phyloP scores from a whole-genome alignment of 345 rosid genomes.

The Arabis alpina region DNA sequence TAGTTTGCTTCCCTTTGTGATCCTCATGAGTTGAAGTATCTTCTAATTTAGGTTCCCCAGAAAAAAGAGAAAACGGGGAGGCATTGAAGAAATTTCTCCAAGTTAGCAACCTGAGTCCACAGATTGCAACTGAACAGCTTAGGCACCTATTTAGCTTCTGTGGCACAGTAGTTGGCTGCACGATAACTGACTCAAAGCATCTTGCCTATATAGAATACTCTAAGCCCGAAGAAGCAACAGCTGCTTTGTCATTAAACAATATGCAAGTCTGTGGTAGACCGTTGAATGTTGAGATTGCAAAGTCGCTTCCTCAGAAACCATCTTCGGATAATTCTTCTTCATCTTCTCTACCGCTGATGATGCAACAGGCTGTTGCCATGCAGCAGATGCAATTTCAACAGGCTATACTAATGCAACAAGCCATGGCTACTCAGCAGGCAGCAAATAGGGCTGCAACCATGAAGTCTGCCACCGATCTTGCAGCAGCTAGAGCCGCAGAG shows the following conservation, averaged over 20 bases:
- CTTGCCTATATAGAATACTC: slow-evolving; percentile 89
- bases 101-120: slow-evolving; percentile 97
- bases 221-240: slow-evolving; percentile 88
- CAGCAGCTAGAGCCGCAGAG: slow-evolving; percentile 98
- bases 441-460: slow-evolving; percentile 91
- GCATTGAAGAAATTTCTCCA: slow-evolving; percentile 80
- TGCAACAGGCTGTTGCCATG: slow-evolving; percentile 99
- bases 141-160: slow-evolving; percentile 90
- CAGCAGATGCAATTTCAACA: slow-evolving; percentile 99
- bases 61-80: slow-evolving; percentile 61
- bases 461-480: slow-evolving; percentile 98
- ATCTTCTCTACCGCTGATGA: slow-evolving; percentile 92
- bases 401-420: slow-evolving; percentile 96
- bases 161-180: slow-evolving; percentile 86
- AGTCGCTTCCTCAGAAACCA: slow-evolving; percentile 85
- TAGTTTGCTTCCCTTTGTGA: slow-evolving; percentile 21
- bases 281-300: slow-evolving; percentile 95
- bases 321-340: slow-evolving; percentile 58
- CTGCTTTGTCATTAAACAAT: slow-evolving; percentile 87
- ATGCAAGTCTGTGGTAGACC: slow-evolving; percentile 96
- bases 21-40: slow-evolving; percentile 16
- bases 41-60: slow-evolving; percentile 59
- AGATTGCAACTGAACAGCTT: slow-evolving; percentile 87
- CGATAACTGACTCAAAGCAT: slow-evolving; percentile 84
- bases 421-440: slow-evolving; percentile 95